Base-by-base conservation (phyloP, 2,329 filamentous ascomycete genomes). In the Aureobasidium lini region DNA sequence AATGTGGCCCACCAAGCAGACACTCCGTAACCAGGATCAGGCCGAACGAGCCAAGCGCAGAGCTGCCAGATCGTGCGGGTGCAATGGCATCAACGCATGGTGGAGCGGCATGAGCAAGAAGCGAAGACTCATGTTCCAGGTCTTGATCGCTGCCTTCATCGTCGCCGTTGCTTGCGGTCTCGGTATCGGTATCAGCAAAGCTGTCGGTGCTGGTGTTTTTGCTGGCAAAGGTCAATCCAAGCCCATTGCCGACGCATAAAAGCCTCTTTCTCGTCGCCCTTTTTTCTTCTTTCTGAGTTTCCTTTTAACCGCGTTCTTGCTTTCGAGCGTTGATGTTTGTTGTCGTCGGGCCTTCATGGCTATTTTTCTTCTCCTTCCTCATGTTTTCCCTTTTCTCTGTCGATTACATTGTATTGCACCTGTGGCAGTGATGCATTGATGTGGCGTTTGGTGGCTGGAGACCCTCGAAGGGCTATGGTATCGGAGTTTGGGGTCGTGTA, bases 1-100 rank as follows among this genome's bases (percentile, higher is more conserved):
- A 63, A 79, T 79, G 76, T 80, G 77, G 77, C 77, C 77, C 7
- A 75, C 76, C 43, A 73, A 73, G 64, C 72, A 77, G 67, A 76
- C 76, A 34, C 72, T 79, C 60, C 69, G 75, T 65, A 72, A 76
- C 64, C 62, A 67, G 49, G 67, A 66, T 31, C 63, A 66, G 52
- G 68, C 66, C 29, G 70, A 71, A 66, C 71, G 75, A 68, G 47
- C 47, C 6, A 64, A 64, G 63, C 62, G 65, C 62, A 64, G 66
- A 61, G 61, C 62, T 6, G 61, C 64, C n/a, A 54, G 52, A n/a
- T 72, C 72, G 63, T 76, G 72, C 64, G 71, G 70, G 49, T 70
- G 71, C 42, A 62, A 62, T 6, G 64, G 65, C 15, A 50, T 69
- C 32, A 62, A 64, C 39, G 61, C 67, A 40, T 61, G 57, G 36